Evolutionary conservation across 163 green algal species (phyloP), one percentile per base, ranked within the genome.

Genomic region (Volvox carteri): DNA sequence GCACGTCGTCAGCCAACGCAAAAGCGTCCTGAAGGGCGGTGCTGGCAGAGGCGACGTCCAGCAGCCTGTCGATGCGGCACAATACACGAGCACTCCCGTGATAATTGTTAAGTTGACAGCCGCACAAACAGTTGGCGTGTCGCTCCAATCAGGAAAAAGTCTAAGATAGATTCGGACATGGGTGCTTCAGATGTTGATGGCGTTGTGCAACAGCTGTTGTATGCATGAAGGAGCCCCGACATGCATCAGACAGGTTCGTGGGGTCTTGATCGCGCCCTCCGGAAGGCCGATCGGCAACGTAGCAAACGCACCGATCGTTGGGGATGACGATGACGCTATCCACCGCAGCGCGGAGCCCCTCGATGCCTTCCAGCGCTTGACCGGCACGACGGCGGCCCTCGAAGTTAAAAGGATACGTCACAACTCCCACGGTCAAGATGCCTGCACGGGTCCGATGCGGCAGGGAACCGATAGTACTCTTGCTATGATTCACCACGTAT

Each of bases 291-390:
- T n/a, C n/a, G n/a, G n/a, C n/a, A n/a, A n/a, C n/a, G n/a, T n/a
- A n/a, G n/a, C n/a, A n/a, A n/a, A n/a, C 76, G 12, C 28, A 88
- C 78, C 95, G 93, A 94, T 98, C 96, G 85, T 99, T 99, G 77
- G 98, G 97, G 73, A 99, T 99, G 41, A 99, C 95, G 56, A 99
- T 99, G 19, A 99, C 94, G 19, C 95, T 97, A 93, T 99, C 92
- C 41, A 94, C 92, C 30, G 74, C 83, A 0, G 39, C 85, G 3
- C 90, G 87, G 74, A 99, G 93, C 14, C 78, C 92, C 50, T 97
- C 91, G 60, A 98, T 96, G 18, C 94, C 97, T 37, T 97, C 93
- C 37, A 92, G 60, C 9, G 97, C 97, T 94, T 98, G 95, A 42
- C 79, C 90, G 14, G 76, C 85, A 42, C 97, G 93, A 30, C 94